Conservation (phyloP, 1,139 yeast species). For the Eremothecium sinecaudum region DNA sequence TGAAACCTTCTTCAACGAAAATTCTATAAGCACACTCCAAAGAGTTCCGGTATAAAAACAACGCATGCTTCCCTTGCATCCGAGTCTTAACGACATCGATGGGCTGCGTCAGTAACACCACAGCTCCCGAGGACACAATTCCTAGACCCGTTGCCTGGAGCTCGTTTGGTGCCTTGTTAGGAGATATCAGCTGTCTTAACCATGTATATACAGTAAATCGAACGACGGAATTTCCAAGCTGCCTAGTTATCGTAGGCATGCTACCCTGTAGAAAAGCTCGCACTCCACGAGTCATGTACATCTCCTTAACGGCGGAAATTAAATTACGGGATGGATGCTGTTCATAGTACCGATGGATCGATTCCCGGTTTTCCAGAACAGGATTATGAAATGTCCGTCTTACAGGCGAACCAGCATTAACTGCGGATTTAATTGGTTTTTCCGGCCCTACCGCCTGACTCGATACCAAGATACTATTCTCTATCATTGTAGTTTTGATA, state of each 20-base stretch:
- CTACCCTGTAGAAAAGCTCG: constrained; percentile 78
- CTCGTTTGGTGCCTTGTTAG: constrained; percentile 37
- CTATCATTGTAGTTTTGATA: constrained; percentile 78
- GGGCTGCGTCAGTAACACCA: constrained; percentile 79
- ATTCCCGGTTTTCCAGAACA: constrained; percentile 14
- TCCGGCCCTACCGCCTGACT: constrained; percentile 9
- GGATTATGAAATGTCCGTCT: constrained; percentile 21
- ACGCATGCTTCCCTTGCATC: constrained; percentile 63
- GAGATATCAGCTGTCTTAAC: constrained; percentile 58
- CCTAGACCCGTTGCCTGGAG: constrained; percentile 49
- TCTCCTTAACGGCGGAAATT: constrained; percentile 48
- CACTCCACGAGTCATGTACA: constrained; percentile 65
- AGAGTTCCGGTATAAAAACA: constrained; percentile 48
- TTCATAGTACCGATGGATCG: constrained; percentile 29
- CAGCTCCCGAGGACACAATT: constrained; percentile 50
- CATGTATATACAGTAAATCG: constrained; percentile 79
- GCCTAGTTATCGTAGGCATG: constrained; percentile 68
- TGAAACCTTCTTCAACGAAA: constrained; percentile 57
- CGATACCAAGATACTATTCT: constrained; percentile 37
- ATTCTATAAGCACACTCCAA: constrained; percentile 65
- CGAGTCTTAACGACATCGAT: constrained; percentile 83
- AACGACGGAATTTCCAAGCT: constrained; percentile 67
- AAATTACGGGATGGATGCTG: constrained; percentile 47
- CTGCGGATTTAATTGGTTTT: neutral
- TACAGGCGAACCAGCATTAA: neutral